Evolutionary conservation across 2,329 filamentous ascomycete species (phyloP).

Genomic region (Aspergillus brunneoviolaceus): DNA sequence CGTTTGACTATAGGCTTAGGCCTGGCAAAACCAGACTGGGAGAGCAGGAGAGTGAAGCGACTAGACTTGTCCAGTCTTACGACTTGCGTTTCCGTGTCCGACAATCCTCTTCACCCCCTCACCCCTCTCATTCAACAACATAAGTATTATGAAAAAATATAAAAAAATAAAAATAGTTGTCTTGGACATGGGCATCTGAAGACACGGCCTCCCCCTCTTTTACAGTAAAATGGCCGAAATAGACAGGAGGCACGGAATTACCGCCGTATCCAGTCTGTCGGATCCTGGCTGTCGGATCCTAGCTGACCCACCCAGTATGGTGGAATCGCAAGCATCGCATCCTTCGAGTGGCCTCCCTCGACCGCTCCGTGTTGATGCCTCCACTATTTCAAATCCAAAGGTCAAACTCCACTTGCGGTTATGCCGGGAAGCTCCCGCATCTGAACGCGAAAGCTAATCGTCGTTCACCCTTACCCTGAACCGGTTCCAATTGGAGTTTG

Average conservation of each 20-base stretch:
- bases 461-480: neutral
- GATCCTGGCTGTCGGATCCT: constrained; percentile 22
- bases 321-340: constrained; percentile 19
- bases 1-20: neutral
- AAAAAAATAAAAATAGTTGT: too few relatives aligned
- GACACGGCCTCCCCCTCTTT: neutral
- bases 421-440: constrained; percentile 7
- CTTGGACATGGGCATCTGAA: too few relatives aligned
- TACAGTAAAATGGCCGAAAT: neutral
- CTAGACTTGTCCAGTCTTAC: neutral
- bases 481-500: neutral
- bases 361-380: constrained; percentile 1
- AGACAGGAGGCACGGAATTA: constrained; percentile 11
- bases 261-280: constrained; percentile 25
- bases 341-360: constrained; percentile 12
- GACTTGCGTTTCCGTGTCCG: neutral
- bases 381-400: constrained; percentile 6
- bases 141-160: too few relatives aligned
- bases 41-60: neutral
- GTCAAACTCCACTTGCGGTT: constrained; percentile 3
- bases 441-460: neutral
- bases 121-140: neutral
- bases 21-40: neutral
- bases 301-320: constrained; percentile 17
- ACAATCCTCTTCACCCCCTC: neutral